Evolutionary conservation across 306 rosid genomes (phyloP).

Genomic region (Cercis canadensis): DNA sequence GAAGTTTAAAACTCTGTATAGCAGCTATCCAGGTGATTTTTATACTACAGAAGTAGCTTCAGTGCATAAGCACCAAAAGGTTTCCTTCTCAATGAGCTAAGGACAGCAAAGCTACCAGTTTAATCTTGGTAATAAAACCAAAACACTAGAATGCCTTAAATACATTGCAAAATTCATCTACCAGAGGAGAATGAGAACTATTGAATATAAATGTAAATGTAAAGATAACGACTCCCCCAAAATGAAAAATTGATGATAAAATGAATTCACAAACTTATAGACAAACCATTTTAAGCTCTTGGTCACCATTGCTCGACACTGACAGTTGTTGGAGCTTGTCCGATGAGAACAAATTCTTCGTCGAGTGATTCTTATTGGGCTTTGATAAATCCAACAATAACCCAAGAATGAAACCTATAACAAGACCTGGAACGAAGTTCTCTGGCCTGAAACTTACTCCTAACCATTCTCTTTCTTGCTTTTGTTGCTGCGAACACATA

Average conservation of each 20-base stretch:
- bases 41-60: not conserved
- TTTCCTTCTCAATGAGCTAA: slow-evolving; percentile 29
- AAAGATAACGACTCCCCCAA: not conserved
- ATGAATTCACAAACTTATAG: slow-evolving; percentile 17
- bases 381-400: slow-evolving; percentile 71
- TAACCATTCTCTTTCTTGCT: slow-evolving; percentile 67
- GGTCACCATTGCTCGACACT: slow-evolving; percentile 56
- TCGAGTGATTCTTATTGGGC: slow-evolving; percentile 42
- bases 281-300: slow-evolving; percentile 85
- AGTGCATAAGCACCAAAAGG: not conserved
- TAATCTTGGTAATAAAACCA: slow-evolving; percentile 5
- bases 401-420: slow-evolving; percentile 89
- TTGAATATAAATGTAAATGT: not conserved
- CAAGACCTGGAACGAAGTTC: slow-evolving; percentile 86
- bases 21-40: not conserved
- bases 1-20: not conserved
- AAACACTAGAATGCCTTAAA: not conserved
- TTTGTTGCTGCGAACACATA: slow-evolving; percentile 47
- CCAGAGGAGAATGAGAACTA: slow-evolving; percentile 18
- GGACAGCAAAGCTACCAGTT: slow-evolving; percentile 24
- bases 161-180: slow-evolving; percentile 10
- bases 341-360: slow-evolving; percentile 47
- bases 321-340: slow-evolving; percentile 53
- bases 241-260: slow-evolving; percentile 26
- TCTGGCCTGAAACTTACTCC: slow-evolving; percentile 76